Base-by-base conservation (phyloP, 495 filamentous ascomycete species). In the Penicillium cosmopolitanum region DNA sequence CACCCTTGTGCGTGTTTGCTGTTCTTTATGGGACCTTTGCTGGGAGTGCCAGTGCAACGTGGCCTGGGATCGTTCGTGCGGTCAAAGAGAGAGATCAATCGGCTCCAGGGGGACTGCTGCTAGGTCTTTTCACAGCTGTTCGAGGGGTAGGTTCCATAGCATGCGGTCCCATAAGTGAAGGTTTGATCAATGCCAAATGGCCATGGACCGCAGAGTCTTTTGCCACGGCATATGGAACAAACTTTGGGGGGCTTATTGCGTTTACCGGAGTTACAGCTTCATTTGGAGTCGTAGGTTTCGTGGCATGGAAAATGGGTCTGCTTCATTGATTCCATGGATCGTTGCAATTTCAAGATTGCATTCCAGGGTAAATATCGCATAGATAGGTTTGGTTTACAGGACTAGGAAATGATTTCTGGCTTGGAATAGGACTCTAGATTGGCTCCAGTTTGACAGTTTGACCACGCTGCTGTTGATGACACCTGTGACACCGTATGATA, bases 11-110 rank as follows among this genome's bases (percentile, higher is more conserved):
- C 52, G 51, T 84, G 13, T 90, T 90, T 59, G 79, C 74, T 13
- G 59, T 90, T 13, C 51, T 84, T 2, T 89, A 86, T 59, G 88
- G 88, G 1, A 65, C 87, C 5, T 88, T 85, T 61, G 86, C 85
- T 0, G 86, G 86, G 0, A 77, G 77, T 0, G 85, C 79, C 56
- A 76, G 77, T 3, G 75, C 73, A 2, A 82, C 80, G 1, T 88
- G 85, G 81, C 75, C 82, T 0, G 87, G 82, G 5, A 77, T 85
- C 34, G 82, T 84, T 59, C 75, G 71, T n/a, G 75, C 80, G 38
- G 66, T 87, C 11, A 69, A 74, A 25, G 53, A 60, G 44, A 68
- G 70, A 47, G 65, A 71, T 35, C 47, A 61, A n/a, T 69, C 66
- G 8, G 70, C 76, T 1, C 80, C 84, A 42, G 68, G 77, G 1